Conservation (phyloP, 2,329 filamentous ascomycete genomes). For the Beauveria australis region DNA sequence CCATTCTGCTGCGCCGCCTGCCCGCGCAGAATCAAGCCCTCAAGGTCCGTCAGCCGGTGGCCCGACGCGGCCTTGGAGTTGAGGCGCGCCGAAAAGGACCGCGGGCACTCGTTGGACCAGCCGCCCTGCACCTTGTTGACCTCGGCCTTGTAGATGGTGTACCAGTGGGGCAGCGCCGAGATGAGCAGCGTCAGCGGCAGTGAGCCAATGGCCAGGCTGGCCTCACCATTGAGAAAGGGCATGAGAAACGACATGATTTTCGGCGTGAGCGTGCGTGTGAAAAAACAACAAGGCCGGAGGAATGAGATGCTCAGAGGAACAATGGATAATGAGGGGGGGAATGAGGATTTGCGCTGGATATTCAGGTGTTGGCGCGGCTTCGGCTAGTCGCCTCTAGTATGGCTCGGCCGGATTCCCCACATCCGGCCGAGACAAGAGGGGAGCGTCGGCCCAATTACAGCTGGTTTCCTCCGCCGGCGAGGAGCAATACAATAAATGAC, state of each 20-base stretch:
- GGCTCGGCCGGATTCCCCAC: not conserved
- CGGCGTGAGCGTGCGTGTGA: too few relatives aligned
- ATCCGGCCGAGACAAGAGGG: not conserved
- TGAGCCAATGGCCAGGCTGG: conserved; percentile 11
- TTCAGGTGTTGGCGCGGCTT: not conserved
- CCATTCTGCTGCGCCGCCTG: conserved; percentile 12
- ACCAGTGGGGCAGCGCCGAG: conserved; percentile 12
- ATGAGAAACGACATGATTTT: not conserved
- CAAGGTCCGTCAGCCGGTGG: conserved; percentile 8
- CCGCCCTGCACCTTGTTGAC: conserved; percentile 12
- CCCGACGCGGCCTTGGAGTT: conserved; percentile 11
- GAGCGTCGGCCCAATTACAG: not conserved
- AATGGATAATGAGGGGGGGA: not conserved
- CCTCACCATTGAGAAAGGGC: conserved; percentile 7
- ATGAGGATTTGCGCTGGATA: not conserved
- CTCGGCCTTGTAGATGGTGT: conserved; percentile 12
- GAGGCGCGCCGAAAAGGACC: conserved; percentile 10
- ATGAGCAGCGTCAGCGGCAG: conserved; percentile 11
- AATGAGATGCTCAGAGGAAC: too few relatives aligned
- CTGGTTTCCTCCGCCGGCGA: not conserved
- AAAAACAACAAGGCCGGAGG: too few relatives aligned
- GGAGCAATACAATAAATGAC: not conserved
- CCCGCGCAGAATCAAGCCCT: conserved; percentile 11
- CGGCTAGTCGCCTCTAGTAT: not conserved
- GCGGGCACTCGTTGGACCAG: conserved; percentile 13